Base-by-base conservation (phyloP, 1,284 basidiomycete species). In the Ceratobasidium sp. region DNA sequence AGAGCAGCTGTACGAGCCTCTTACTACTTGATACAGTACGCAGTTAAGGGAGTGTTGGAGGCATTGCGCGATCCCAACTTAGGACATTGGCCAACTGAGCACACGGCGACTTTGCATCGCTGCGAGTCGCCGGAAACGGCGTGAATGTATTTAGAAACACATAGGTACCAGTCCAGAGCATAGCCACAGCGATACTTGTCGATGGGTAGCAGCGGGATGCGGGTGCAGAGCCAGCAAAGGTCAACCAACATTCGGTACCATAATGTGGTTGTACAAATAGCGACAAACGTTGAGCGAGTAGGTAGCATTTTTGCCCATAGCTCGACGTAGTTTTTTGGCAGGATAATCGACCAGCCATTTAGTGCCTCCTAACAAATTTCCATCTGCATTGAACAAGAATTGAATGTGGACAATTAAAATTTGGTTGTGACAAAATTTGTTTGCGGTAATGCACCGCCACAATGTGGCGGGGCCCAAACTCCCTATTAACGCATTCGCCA, bases 401-500 rank as follows among this genome's bases (percentile, higher is more conserved):
- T 64, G 5, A 44, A 44, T 10, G 23, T 42, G 42, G 15, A 26
- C 4, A n/a, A 44, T 44, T 5, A 64, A 64, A 44, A 42, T 44
- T 20, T 46, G 63, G 63, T 46, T 26, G 63, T 44, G 63, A 20
- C 15, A 5, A n/a, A 10, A 5, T 18, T 5, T 18, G 42, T 44
- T n/a, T 64, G n/a, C n/a, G 63, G 42, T 42, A 42, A 23, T 13
- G 63, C 63, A 42, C 63, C 33, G 63, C 63, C 63, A 64, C 20
- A 15, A 44, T 44, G 63, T 64, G 63, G 63, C 63, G 63, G 63
- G 40, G 63, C 63, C 63, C 33, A 64, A 64, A 20, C 39, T 64
- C 39, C 20, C 63, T 64, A 53, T 53, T n/a, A 20, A 20, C 51
- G 51, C 6, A n/a, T 15, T 53, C 18, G 51, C 51, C n/a, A n/a